These are phyloP conservation scores for Curvularia verruculosa DNA, from an alignment of 2,329 filamentous ascomycete genomes.

Conservation along the genomic window DNA sequence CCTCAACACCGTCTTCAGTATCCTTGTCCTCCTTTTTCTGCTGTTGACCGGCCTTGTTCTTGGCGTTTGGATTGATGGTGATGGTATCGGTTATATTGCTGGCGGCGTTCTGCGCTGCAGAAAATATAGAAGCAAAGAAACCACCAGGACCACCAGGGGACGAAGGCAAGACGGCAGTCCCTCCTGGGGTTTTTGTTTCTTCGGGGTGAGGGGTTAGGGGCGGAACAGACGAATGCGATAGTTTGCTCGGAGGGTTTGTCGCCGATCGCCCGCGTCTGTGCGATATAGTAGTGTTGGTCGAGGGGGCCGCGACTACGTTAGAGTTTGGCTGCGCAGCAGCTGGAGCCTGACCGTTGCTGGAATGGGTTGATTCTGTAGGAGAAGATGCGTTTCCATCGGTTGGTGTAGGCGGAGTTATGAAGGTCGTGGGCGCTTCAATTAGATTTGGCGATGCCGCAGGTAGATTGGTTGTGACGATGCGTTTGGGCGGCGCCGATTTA, in stretches of 20 bases:
- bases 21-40: conserved; percentile 36
- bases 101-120: conserved; percentile 90
- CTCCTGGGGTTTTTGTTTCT: conserved; percentile 65
- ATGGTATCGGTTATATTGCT: conserved; percentile 76
- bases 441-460: conserved; percentile 53
- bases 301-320: conserved; percentile 65
- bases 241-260: conserved; percentile 74
- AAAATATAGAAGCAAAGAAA: conserved; percentile 94
- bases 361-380: conserved; percentile 37
- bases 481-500: conserved; percentile 32
- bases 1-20: conserved; percentile 46
- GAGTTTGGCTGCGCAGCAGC: conserved; percentile 48
- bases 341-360: conserved; percentile 35
- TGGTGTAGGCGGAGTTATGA: conserved; percentile 69
- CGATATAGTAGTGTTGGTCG: conserved; percentile 77
- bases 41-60: conserved; percentile 56
- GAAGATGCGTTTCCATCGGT: conserved; percentile 54
- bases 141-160: conserved; percentile 57
- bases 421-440: conserved; percentile 58
- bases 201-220: conserved; percentile 81
- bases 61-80: conserved; percentile 63
- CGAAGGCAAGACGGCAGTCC: conserved; percentile 56
- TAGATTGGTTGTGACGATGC: conserved; percentile 47
- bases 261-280: conserved; percentile 69
- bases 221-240: conserved; percentile 71